A percentile compares a stretch with the other conserved stretches of the same genome.
phyloP scores from a whole-genome alignment of 2,329 filamentous ascomycete species.

The Tothia fuscella region DNA sequence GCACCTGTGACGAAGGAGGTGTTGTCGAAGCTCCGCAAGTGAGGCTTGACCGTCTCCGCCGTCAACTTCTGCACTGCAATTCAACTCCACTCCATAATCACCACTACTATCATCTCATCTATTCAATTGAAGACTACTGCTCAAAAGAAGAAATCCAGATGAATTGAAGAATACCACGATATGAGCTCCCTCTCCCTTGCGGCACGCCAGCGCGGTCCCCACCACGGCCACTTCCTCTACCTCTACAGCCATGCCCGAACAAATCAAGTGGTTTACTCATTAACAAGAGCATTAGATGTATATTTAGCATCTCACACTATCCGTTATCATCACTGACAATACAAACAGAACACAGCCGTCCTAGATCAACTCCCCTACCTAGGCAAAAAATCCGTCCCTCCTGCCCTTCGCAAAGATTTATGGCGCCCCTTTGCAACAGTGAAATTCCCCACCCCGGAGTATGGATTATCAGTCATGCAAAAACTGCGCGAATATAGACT shows the following conservation, averaged over 20 bases:
- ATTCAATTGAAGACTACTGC: too few species aligned
- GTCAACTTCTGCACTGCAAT: too few species aligned
- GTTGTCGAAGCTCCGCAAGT: too few species aligned
- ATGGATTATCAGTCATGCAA: conserved; percentile 44
- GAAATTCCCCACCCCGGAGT: conserved; percentile 37
- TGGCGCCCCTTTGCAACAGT: conserved; percentile 50
- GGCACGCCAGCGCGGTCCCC: too few species aligned
- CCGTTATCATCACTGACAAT: conserved; percentile 1
- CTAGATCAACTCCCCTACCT: conserved; percentile 49
- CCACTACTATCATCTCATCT: too few species aligned
- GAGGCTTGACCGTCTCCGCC: too few species aligned
- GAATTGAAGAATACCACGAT: too few species aligned
- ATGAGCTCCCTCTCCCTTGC: too few species aligned
- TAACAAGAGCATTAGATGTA: conserved; percentile 45
- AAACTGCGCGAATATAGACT: conserved; percentile 48
- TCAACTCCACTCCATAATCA: too few species aligned
- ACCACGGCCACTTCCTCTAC: conserved; percentile 44
- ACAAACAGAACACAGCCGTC: conserved; percentile 35
- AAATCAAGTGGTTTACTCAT: conserved; percentile 53
- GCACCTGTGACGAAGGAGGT: too few species aligned
- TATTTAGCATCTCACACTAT: conserved; percentile 13
- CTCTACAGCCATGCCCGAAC: conserved; percentile 50
- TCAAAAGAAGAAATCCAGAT: too few species aligned
- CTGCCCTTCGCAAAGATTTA: conserved; percentile 47
- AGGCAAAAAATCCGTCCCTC: conserved; percentile 51